These are phyloP conservation scores for Camellia granthamiana DNA, from an alignment of 148 eudicot species.

Conservation along the genomic window DNA sequence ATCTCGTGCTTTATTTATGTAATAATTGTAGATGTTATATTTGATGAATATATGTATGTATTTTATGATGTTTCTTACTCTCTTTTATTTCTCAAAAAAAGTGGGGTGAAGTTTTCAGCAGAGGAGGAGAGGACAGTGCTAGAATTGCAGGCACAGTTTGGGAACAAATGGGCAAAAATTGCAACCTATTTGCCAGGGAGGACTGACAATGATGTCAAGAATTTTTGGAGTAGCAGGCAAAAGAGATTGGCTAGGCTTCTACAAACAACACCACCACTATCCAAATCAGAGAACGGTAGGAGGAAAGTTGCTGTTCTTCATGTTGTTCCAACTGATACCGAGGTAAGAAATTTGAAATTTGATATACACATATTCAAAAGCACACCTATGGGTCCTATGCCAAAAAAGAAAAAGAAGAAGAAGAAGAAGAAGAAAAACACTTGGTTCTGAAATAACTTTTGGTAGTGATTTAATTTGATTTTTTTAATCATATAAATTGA, in stretches of 20 bases:
- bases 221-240: conserved; percentile 86
- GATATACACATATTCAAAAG: no score
- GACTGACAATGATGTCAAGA: conserved; percentile 87
- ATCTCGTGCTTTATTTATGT: no score
- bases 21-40: no score
- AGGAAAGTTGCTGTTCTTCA: conserved; percentile 18
- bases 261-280: conserved; percentile 21
- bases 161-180: conserved; percentile 87
- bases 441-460: background rate
- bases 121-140: conserved; percentile 78
- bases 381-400: no score
- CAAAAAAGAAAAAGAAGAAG: no score
- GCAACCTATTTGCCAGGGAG: conserved; percentile 66
- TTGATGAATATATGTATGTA: no score
- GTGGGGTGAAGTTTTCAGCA: conserved; percentile 76
- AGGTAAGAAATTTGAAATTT: conserved; percentile 22
- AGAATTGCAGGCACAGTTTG: conserved; percentile 58
- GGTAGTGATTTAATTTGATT: background rate
- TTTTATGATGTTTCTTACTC: background rate
- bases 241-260: conserved; percentile 63
- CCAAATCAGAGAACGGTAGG: conserved; percentile 11
- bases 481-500: no score
- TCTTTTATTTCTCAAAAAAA: conserved; percentile 11
- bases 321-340: conserved; percentile 14
- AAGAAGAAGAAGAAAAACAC: background rate